These are phyloP conservation scores for Trichomonascus vanleenenianus DNA, from an alignment of 805 yeast species.

Conservation along the genomic window DNA sequence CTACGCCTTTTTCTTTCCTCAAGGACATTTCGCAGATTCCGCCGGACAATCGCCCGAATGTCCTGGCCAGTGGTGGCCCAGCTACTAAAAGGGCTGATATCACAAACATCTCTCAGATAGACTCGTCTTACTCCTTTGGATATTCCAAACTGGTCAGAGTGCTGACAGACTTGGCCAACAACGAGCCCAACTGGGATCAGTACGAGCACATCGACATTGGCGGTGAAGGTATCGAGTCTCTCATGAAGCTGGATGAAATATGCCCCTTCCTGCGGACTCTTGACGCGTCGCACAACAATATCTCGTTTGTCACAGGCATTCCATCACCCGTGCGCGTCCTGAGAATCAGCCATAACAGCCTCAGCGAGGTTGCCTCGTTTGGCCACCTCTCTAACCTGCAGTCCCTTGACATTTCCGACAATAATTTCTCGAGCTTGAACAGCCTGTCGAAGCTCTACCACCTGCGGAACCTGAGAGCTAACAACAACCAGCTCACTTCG, in stretches of 20 bases:
- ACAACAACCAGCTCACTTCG: slow-evolving; percentile 33
- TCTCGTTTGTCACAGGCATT: slow-evolving; percentile 39
- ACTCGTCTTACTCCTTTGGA: slow-evolving; percentile 37
- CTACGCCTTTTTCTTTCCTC: not conserved
- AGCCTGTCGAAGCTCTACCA: slow-evolving; percentile 32
- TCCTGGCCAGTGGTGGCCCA: too few species aligned
- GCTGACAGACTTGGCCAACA: slow-evolving; percentile 33
- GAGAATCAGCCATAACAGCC: slow-evolving; percentile 31
- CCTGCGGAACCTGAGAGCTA: slow-evolving; percentile 36
- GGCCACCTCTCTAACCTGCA: slow-evolving; percentile 36
- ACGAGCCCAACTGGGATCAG: slow-evolving; percentile 35
- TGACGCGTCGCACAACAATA: slow-evolving; percentile 34
- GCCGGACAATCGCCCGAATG: too few species aligned
- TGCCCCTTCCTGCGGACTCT: slow-evolving; percentile 36
- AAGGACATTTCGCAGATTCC: too few species aligned
- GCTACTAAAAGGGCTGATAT: slow-evolving; percentile 26
- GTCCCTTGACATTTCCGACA: slow-evolving; percentile 33
- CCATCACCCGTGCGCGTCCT: slow-evolving; percentile 34
- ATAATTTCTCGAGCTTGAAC: slow-evolving; percentile 31
- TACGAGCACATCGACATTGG: slow-evolving; percentile 31
- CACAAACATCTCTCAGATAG: slow-evolving; percentile 35
- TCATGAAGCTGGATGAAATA: slow-evolving; percentile 35
- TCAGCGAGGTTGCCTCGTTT: slow-evolving; percentile 39
- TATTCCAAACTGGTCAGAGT: slow-evolving; percentile 36
- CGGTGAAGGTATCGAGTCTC: slow-evolving; percentile 31